phyloP scores from a whole-genome alignment of 306 rosid species.

The Rosa persica region DNA sequence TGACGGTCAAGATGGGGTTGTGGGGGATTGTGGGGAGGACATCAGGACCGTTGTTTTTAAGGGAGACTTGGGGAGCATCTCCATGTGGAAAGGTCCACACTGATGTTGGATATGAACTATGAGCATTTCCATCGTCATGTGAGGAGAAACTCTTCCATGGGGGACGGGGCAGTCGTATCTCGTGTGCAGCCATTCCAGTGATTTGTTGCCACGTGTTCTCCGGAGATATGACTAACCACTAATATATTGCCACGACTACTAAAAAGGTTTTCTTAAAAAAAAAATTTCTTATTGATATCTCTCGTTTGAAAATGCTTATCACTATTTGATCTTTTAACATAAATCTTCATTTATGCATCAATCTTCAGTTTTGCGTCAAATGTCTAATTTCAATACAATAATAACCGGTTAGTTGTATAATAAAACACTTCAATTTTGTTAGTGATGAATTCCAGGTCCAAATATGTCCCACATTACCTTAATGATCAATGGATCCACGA shows the following conservation, averaged over 20 bases:
- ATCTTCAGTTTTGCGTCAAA: no score
- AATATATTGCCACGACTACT: background rate
- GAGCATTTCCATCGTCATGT: conserved; percentile 39
- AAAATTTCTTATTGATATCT: no score
- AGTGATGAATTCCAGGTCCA: background rate
- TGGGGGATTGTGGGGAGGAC: conserved; percentile 34
- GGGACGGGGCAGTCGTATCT: background rate
- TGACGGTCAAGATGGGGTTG: conserved; percentile 52
- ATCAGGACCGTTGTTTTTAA: conserved; percentile 48
- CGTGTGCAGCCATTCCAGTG: background rate
- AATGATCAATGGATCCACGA: background rate
- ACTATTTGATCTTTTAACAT: no score
- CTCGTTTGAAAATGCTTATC: no score
- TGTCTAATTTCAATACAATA: background rate
- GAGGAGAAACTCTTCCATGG: conserved; percentile 20
- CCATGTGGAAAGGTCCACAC: conserved; percentile 55
- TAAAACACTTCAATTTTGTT: no score
- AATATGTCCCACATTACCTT: background rate
- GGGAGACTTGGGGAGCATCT: conserved; percentile 41
- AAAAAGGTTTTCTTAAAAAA: no score
- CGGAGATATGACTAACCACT: background rate
- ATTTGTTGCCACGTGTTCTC: background rate
- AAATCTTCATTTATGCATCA: no score
- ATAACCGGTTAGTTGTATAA: no score
- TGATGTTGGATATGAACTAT: conserved; percentile 34